phyloP scores from a whole-genome alignment of 495 filamentous ascomycete genomes.

The Neurospora terricola region DNA sequence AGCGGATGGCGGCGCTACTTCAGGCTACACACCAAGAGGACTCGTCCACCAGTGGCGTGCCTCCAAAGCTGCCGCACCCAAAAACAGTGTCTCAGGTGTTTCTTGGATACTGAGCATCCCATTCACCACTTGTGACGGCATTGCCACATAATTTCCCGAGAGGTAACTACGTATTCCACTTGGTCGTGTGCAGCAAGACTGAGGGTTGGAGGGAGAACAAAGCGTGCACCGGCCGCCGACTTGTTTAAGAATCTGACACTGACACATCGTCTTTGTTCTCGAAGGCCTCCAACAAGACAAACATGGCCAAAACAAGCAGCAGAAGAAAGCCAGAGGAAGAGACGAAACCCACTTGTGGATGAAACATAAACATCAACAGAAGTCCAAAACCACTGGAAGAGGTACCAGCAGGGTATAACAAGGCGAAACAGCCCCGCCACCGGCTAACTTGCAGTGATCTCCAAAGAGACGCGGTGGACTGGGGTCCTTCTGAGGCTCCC shows the following conservation, averaged over 20 bases:
- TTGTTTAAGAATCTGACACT: not conserved
- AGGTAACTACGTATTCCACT: constrained; percentile 7
- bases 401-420: not conserved
- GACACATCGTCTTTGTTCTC: not conserved
- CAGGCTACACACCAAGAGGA: constrained; percentile 17
- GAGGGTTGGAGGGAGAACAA: not conserved
- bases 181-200: not conserved
- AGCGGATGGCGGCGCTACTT: constrained; percentile 37
- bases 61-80: constrained; percentile 32
- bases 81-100: constrained; percentile 39
- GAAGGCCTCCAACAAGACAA: not conserved
- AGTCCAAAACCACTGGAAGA: not conserved
- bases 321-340: not conserved
- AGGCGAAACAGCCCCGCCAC: not conserved
- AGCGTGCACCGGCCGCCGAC: not conserved
- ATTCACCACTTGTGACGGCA: constrained; percentile 13
- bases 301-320: not conserved
- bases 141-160: constrained; percentile 30
- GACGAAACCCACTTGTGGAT: not conserved
- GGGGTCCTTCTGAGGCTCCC: constrained; percentile 2
- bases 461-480: constrained; percentile 8
- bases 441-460: constrained; percentile 3
- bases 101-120: constrained; percentile 27
- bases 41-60: constrained; percentile 33
- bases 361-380: not conserved